Base-by-base conservation (phyloP, 2,329 filamentous ascomycete species). In the Epichloe sibirici region DNA sequence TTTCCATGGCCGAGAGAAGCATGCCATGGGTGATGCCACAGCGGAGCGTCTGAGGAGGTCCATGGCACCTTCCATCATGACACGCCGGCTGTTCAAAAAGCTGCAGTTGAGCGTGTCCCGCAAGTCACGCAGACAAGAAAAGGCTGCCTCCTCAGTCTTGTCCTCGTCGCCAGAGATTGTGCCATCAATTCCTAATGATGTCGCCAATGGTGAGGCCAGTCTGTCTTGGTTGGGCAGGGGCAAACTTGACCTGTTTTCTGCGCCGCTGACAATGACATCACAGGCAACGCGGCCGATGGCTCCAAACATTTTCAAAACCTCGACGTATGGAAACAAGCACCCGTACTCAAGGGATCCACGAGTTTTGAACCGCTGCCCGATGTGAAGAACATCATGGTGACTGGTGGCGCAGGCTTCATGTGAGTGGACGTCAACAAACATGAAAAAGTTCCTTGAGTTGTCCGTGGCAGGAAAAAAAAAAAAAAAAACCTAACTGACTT, bases 391-490 rank as follows among this genome's bases (percentile, higher is more conserved):
- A 90, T 91, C 61, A 83, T 91, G 77, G 78, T 93, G 57, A 91
- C 88, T 21, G 88, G 88, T 48, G 88, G 87, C 51, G 87, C 86
- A 56, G 88, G 88, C 59, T 93, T 93, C 74, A 90, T 91, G 86
- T 89, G 74, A 68, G 83, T 69, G 17, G 11, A 40, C 21, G 8
- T 11, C 17, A 23, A 46, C 34, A 44, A 21, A 40, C 37, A 39
- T 31, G 25, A 34, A 45, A 45, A 37, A 44, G 15, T 35, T 12
- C 8, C 9, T 23, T 21, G n/a, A 21, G 35, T 21, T 28, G 23
- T 48, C 15, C 4, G 21, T 7, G 38, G 8, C 12, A 13, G 12
- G 7, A 12, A 25, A 35, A 3, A 35, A 15, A n/a, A n/a, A 49
- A 35, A 23, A 2, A n/a, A 28, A 21, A 34, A 11, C 47, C 44